Base-by-base conservation (phyloP, 2,329 filamentous ascomycete species). In the Claviceps sorghi region DNA sequence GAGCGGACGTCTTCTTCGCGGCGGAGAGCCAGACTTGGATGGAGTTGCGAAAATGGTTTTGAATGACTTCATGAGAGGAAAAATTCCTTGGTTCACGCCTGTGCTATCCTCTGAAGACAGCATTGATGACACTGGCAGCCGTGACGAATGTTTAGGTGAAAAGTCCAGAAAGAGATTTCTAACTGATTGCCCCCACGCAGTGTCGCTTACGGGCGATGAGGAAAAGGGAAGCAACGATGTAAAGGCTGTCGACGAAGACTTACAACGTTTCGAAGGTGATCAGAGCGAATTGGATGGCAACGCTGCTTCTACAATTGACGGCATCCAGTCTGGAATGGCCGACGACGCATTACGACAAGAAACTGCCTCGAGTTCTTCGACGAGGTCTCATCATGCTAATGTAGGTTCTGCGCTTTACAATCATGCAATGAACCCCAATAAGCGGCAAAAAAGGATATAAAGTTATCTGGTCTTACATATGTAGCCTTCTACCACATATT, bases 41-140 rank as follows among this genome's bases (percentile, higher is more conserved):
- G 89, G 90, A 61, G 89, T 95, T 48, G 93, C 93, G 1, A 95
- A 95, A 69, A 95, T 95, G 82, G 86, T 98, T 1, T 72, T 98
- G 54, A 97, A 95, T 62, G 93, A 98, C 64, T 98, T 97, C 65
- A 80, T 97, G 63, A 75, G 93, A 57, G 93, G 93, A 53, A 96
- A 91, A 69, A 87, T 97, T 29, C 93, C 93, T 1, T 98, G 94
- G 93, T 98, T 89, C 64, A 93, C 87, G 0, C 82, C 88, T 9
- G 83, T 89, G 10, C 88, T 90, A 2, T 72, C 70, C 15, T 70
- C 71, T 2, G 76, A 78, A 10, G 72, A 72, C 7, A 72, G 70
- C 15, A 69, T 69, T 11, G 71, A 71, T 34, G 70, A 67, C 40
- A 69, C 83, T n/a, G 79, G 83, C 56, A 86, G 87, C 5, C 80